Percentiles rank a stretch among this genome's conserved stretches.
Conservation (phyloP, 164 flowering plant genomes). For the Vitis vinifera region ASM3070453v1 NC_081818.1:25091001-25091500, state of each 20-base stretch:
- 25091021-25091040: constrained; percentile 9
- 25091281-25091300: constrained; percentile 10
- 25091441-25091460: neutral
- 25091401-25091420: too few relatives aligned
- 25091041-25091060: constrained; percentile 11
- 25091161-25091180: constrained; percentile 11
- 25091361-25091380: constrained; percentile 40
- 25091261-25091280: constrained; percentile 10
- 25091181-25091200: constrained; percentile 11
- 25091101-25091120: constrained; percentile 14
- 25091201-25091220: constrained; percentile 10
- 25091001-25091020: constrained; percentile 25
- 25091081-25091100: constrained; percentile 5
- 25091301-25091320: constrained; percentile 16
- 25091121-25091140: constrained; percentile 22
- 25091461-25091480: neutral
- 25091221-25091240: constrained; percentile 15
- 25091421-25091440: neutral
- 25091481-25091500: neutral
- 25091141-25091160: constrained; percentile 20
- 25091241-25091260: constrained; percentile 14
- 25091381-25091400: neutral
- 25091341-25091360: constrained; percentile 51
- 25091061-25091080: constrained; percentile 14
- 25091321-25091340: constrained; percentile 27